Base-by-base conservation (phyloP, 108 stramenopile species). In the Cyclotella sp. region DNA sequence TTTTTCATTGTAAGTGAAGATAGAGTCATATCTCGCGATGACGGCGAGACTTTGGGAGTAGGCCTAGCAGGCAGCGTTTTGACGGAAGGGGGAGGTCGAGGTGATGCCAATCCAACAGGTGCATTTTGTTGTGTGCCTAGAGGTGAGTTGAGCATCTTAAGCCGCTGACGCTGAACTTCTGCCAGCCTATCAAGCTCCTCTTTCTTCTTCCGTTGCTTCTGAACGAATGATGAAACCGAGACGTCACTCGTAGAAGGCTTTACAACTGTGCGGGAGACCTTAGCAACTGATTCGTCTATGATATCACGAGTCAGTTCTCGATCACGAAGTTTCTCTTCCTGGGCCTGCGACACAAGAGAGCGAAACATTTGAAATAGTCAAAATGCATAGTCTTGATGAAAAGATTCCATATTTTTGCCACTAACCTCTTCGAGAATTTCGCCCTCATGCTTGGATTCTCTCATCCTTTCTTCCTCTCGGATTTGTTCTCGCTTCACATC, bases 361-460 rank as follows among this genome's bases (percentile, higher is more conserved):
- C 52, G 28, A 78, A 46, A 58, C 7, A 21, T 45, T n/a, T 62
- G 44, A 0, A 26, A 19, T 29, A 34, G 39, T 57, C 28, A 71
- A 58, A 46, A 40, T 60, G 22, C 18, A 0, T 47, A 49, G 26
- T 28, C 28, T 16, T 27, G 49, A 55, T 19, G 19, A 11, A 21
- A 27, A 24, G 16, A 49, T 30, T 15, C 6, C 63, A 61, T 19
- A 52, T 47, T 44, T 61, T 24, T 55, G 65, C 7, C 43, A 59
- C 77, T 62, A 22, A 85, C 84, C 84, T 85, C 72, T 78, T 82
- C 69, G 13, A 84, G 63, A 28, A 84, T 75, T 75, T 79, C 61
- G 19, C 78, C 78, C 45, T 84, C 83, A 26, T 79, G 74, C 14
- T 66, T 47, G 29, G 81, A 65, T 63, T 85, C 80, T 58, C 84